Conservation (phyloP, 208 protist species). For the Wallacemonas collosoma region DNA sequence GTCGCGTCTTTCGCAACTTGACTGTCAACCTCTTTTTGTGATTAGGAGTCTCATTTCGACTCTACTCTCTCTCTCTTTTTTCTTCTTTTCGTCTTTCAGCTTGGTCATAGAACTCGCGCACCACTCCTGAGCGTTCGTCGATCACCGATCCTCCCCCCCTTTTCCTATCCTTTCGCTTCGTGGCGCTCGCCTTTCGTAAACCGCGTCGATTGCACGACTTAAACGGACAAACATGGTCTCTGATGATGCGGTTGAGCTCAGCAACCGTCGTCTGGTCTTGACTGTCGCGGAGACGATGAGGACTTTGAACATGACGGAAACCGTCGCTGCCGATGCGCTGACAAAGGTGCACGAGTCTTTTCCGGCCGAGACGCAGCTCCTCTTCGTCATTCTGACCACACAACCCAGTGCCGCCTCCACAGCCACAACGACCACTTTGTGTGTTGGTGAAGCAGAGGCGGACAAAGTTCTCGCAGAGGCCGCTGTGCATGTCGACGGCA, state of each 20-base stretch:
- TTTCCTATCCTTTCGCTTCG: neutral
- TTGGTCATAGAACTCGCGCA: neutral
- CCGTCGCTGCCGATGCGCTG: neutral
- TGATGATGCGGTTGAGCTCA: slow-evolving; percentile 3
- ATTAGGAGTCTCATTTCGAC: neutral
- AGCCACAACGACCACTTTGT: slow-evolving; percentile 24
- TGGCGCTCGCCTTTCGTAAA: neutral
- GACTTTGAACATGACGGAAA: slow-evolving; percentile 5
- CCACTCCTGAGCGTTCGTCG: too few species aligned
- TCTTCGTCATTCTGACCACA: slow-evolving; percentile 1
- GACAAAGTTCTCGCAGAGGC: slow-evolving; percentile 5
- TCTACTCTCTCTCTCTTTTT: neutral
- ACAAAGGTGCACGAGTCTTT: neutral
- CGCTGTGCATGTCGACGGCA: neutral
- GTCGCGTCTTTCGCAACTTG: too few species aligned
- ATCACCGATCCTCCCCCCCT: neutral
- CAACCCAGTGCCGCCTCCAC: neutral
- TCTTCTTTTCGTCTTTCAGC: neutral
- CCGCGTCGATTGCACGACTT: too few species aligned
- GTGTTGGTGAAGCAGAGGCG: neutral
- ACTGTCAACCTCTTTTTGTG: too few species aligned
- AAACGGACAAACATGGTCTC: neutral
- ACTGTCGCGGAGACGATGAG: slow-evolving; percentile 9
- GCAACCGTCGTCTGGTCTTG: slow-evolving; percentile 5
- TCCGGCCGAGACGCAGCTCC: slow-evolving; percentile 4